Conservation (phyloP, 1,284 basidiomycete genomes). For the Cutaneotrichosporon cavernicola region DNA sequence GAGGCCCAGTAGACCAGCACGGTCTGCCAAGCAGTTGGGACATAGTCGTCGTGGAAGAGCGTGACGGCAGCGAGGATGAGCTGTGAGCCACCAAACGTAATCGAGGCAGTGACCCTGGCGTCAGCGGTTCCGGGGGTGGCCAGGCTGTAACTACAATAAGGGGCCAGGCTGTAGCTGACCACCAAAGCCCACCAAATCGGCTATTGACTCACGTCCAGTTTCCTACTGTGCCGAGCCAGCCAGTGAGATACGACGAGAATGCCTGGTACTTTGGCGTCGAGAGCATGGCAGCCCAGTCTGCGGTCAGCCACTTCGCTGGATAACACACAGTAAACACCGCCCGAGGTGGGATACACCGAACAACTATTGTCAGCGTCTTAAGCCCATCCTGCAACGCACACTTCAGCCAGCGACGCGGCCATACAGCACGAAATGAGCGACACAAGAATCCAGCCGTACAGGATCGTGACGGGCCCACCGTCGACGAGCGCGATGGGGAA, state of each 20-base stretch:
- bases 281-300: constrained; percentile 55
- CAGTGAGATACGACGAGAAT: constrained; percentile 54
- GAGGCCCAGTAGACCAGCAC: constrained; percentile 55
- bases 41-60: constrained; percentile 52
- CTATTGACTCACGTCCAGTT: constrained; percentile 53
- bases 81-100: constrained; percentile 57
- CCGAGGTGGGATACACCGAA: constrained; percentile 55
- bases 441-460: constrained; percentile 56
- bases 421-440: constrained; percentile 55
- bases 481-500: constrained; percentile 54
- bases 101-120: constrained; percentile 53
- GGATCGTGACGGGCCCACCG: constrained; percentile 53
- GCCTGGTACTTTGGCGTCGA: constrained; percentile 54
- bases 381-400: constrained; percentile 29
- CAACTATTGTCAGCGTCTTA: constrained; percentile 35
- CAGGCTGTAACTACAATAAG: too few relatives aligned
- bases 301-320: not conserved
- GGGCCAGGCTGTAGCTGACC: too few relatives aligned
- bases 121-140: not conserved
- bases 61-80: constrained; percentile 56
- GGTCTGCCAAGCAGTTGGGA: constrained; percentile 53
- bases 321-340: constrained; percentile 54
- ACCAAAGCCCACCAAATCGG: not conserved
- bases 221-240: constrained; percentile 56
- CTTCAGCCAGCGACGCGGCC: constrained; percentile 54